Evolutionary conservation across 306 rosid genomes (phyloP), one percentile per base, ranked within the genome.

Genomic region (Pyrus pyrifolia): DNA sequence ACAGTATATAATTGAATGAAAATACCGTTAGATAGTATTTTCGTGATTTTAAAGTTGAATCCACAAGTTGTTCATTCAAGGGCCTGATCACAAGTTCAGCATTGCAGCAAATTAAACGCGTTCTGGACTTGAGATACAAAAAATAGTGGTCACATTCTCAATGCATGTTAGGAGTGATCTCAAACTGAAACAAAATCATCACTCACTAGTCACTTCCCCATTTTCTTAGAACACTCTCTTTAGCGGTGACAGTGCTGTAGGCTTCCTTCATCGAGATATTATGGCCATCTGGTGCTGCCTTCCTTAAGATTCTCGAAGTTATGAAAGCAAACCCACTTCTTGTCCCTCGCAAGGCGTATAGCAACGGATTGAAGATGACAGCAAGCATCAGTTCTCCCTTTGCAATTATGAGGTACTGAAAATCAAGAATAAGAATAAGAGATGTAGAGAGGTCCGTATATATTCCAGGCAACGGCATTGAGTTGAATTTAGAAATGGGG

Each of bases 351-450:
- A 95, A 81, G 70, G 86, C 85, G 81, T 90, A 91, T 77, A 95
- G 76, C 85, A 92, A 78, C 8, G 97, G 97, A 78, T 95, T 95
- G 86, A 92, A 40, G 81, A 88, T 67, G 74, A 89, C 84, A 19
- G 99, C 99, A 40, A 95, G 87, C 86, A 92, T 71, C 87, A 92
- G 68, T 63, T 89, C 96, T 72, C 97, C 93, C 86, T 91, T 95
- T 53, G 93, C 87, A 76, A 89, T 75, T 82, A 92, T 72, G 68
- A 92, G 92, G 79, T 85, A 92, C 99, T 95, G 78, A 79, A 81
- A 81, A 83, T 35, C 58, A 46, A 63, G 12, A 79, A 75, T 9
- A 44, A 21, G 55, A 59, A 18, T 8, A 44, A 19, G 51, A 61
- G 51, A 64, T 29, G 15, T 15, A 59, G 17, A 71, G 44, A 75